phyloP scores from a whole-genome alignment of 179 eudicot species.

The Camellia oleifera region DNA sequence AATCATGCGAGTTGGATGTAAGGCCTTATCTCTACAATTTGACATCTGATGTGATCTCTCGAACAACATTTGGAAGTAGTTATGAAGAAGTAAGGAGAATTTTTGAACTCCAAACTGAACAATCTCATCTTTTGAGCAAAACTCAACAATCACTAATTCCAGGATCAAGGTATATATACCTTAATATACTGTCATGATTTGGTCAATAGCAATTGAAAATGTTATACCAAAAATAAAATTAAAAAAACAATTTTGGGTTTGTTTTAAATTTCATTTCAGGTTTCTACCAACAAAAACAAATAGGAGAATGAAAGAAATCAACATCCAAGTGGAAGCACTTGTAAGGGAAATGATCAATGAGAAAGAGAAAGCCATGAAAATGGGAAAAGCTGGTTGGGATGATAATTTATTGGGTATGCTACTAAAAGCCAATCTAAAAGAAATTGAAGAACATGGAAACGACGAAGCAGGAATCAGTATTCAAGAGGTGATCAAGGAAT shows the following conservation, averaged over 20 bases:
- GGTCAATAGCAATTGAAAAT: too few species aligned
- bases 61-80: conserved; percentile 64
- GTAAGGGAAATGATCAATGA: conserved; percentile 31
- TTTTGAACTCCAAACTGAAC: conserved; percentile 52
- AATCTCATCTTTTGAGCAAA: conserved; percentile 25
- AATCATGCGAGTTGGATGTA: conserved; percentile 29
- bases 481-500: conserved; percentile 31
- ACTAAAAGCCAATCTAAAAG: conserved; percentile 32
- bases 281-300: conserved; percentile 51
- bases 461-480: conserved; percentile 18
- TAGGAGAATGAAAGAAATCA: conserved; percentile 31
- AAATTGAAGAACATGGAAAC: conserved; percentile 15
- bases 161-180: conserved; percentile 43
- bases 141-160: conserved; percentile 38
- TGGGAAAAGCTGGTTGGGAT: conserved; percentile 19
- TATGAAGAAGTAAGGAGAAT: conserved; percentile 45
- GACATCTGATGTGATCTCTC: conserved; percentile 32
- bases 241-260: not conserved
- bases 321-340: conserved; percentile 20
- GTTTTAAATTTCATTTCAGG: conserved; percentile 16
- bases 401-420: conserved; percentile 42
- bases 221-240: too few species aligned
- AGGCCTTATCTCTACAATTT: conserved; percentile 22
- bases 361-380: conserved; percentile 35
- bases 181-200: not conserved